phyloP scores from a whole-genome alignment of 2,329 filamentous ascomycete genomes.

The Penicillium sp. region DNA sequence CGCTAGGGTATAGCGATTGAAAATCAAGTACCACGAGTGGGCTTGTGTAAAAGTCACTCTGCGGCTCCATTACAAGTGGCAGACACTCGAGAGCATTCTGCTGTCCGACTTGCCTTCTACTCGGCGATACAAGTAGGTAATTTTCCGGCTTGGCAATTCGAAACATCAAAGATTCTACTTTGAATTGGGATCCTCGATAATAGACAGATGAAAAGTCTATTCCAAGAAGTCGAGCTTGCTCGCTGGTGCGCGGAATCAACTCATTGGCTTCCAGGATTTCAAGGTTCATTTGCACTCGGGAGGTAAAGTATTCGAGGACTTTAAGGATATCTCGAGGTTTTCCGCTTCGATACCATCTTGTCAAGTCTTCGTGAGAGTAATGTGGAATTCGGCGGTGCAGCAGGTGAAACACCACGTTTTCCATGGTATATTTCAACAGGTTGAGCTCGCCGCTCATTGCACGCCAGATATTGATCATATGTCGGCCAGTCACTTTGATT shows the following conservation, averaged over 20 bases:
- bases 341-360: conserved; percentile 74
- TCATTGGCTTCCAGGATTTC: conserved; percentile 90
- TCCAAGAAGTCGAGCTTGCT: conserved; percentile 88
- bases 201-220: conserved; percentile 98
- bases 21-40: conserved; percentile 92
- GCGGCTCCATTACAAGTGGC: conserved; percentile 95
- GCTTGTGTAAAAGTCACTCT: conserved; percentile 89
- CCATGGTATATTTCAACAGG: conserved; percentile 90
- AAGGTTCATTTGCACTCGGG: conserved; percentile 76
- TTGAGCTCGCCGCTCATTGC: conserved; percentile 89
- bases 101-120: conserved; percentile 83
- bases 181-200: conserved; percentile 92
- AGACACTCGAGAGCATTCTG: conserved; percentile 95
- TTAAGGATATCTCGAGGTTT: conserved; percentile 70
- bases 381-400: conserved; percentile 86
- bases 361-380: conserved; percentile 76
- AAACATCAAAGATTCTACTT: conserved; percentile 98
- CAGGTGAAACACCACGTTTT: conserved; percentile 91
- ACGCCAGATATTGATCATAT: conserved; percentile 96
- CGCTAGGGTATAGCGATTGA: conserved; percentile 91
- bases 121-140: conserved; percentile 85
- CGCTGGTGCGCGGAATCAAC: conserved; percentile 82
- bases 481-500: conserved; percentile 86
- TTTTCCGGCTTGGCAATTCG: conserved; percentile 97
- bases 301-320: conserved; percentile 74